Base-by-base conservation (phyloP, 768 basidiomycete genomes). In the Mycena crocata region DNA sequence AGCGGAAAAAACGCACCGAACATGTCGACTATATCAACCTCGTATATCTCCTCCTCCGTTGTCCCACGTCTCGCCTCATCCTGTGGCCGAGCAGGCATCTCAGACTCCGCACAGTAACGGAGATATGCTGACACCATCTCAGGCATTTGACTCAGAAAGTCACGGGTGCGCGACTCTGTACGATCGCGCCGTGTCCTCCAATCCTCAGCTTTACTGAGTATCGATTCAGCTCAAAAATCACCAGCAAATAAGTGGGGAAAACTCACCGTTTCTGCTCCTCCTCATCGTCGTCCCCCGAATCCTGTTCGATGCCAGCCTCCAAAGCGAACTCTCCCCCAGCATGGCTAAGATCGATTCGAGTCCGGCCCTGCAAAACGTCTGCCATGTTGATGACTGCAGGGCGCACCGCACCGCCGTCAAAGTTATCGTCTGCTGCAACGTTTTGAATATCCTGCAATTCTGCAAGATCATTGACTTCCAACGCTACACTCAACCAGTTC, bases 41-140 rank as follows among this genome's bases (percentile, higher is more conserved):
- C 40, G 21, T 42, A 42, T 9, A 42, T 42, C 17, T 42, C 40
- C 9, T 42, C 40, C 40, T 61, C 8, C 67, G n/a, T n/a, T n/a
- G n/a, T n/a, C n/a, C n/a, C n/a, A n/a, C n/a, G n/a, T n/a, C n/a
- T n/a, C n/a, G n/a, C n/a, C n/a, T n/a, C n/a, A n/a, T n/a, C n/a
- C 35, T 37, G 9, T 37, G 40, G 9, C 40, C 40, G 14, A 42
- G 21, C 6, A 5, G 40, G 40, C 40, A 42, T 42, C 21, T 42
- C 17, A 5, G 9, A 5, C 9, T 21, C 40, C 17, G 17, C 40
- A 42, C 40, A 42, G 15, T 17, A 17, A 5, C 17, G 40, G 10
- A 42, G 5, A 21, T 62, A 71, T 2, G 66, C 62, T 49, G 55
- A 15, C 9, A 42, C 17, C 40, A 42, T 42, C 9, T 42, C 9